Percentiles rank a stretch among this genome's conserved stretches.
phyloP scores from a whole-genome alignment of 768 basidiomycete species.

The Podaxis sp. region DNA sequence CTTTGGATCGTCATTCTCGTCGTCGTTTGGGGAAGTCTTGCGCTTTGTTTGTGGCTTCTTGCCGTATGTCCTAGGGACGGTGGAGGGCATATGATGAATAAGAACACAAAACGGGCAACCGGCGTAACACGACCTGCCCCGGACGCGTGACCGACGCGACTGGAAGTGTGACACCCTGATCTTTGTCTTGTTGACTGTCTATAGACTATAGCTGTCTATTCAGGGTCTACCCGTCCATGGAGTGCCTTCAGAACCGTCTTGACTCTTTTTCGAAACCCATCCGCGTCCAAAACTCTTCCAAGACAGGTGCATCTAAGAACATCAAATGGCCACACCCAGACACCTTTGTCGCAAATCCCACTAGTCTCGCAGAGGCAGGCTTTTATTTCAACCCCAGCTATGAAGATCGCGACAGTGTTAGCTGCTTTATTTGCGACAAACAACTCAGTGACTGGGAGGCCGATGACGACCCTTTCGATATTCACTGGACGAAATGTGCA shows the following conservation, averaged over 20 bases:
- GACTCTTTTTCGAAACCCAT: conserved; percentile 68
- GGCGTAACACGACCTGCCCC: conserved; percentile 1
- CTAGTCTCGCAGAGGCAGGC: conserved; percentile 81
- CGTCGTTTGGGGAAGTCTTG: conserved; percentile 15
- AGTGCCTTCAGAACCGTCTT: conserved; percentile 55
- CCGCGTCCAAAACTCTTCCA: conserved; percentile 57
- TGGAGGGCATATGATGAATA: conserved; percentile 14
- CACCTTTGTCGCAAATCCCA: conserved; percentile 66
- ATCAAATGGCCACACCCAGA: conserved; percentile 82
- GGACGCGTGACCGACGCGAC: conserved; percentile 39
- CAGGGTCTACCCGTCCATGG: conserved; percentile 38
- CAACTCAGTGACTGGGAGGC: conserved; percentile 83
- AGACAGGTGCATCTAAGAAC: conserved; percentile 42
- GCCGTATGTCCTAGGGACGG: conserved; percentile 36
- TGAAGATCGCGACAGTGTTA: conserved; percentile 71
- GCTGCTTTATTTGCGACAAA: conserved; percentile 84
- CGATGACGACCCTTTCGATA: conserved; percentile 81
- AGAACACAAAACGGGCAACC: conserved; percentile 1
- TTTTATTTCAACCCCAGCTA: conserved; percentile 79
- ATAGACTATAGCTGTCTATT: too few species aligned
- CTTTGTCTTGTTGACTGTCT: conserved; percentile 15
- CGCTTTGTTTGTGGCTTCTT: conserved; percentile 29
- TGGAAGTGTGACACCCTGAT: conserved; percentile 19
- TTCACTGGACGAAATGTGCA: conserved; percentile 74
- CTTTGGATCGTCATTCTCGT: background rate